Conservation (phyloP, 1,139 yeast genomes). For the Arxiozyma telluris region DNA sequence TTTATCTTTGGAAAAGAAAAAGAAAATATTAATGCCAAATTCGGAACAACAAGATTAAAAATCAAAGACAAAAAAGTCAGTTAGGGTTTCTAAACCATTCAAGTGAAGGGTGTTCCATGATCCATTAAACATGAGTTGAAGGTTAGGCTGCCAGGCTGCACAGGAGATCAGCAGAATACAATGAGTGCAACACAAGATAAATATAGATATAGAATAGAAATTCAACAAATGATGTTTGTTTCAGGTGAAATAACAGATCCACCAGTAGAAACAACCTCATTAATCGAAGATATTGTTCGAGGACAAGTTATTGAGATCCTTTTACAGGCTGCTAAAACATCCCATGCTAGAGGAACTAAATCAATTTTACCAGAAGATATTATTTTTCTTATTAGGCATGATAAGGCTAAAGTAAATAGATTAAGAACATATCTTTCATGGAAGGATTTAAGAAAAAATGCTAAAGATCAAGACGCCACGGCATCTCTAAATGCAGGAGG, state of each 20-base stretch:
- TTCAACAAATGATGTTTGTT: conserved; percentile 98
- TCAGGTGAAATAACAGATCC: conserved; percentile 93
- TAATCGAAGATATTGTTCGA: conserved; percentile 89
- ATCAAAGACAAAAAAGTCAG: background rate
- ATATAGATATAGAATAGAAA: conserved; percentile 72
- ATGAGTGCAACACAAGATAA: conserved; percentile 31
- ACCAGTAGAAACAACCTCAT: conserved; percentile 79
- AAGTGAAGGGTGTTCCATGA: background rate
- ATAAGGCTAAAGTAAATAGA: conserved; percentile 87
- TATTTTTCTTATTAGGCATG: conserved; percentile 85
- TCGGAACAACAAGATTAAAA: background rate
- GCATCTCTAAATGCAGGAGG: conserved; percentile 51
- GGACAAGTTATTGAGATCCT: conserved; percentile 89
- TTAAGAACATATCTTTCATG: conserved; percentile 85
- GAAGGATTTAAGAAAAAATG: conserved; percentile 97
- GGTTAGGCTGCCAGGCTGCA: background rate
- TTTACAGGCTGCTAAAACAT: conserved; percentile 71
- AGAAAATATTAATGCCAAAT: background rate
- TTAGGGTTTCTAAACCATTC: background rate
- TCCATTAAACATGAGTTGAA: background rate
- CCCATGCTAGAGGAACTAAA: conserved; percentile 72
- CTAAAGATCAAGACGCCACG: conserved; percentile 86
- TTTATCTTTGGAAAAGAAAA: background rate
- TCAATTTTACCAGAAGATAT: conserved; percentile 88
- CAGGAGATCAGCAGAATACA: conserved; percentile 11